A percentile compares a stretch with the other conserved stretches of the same genome.
phyloP scores from a whole-genome alignment of 805 yeast genomes.

The Hanseniaspora taiwanica region DNA sequence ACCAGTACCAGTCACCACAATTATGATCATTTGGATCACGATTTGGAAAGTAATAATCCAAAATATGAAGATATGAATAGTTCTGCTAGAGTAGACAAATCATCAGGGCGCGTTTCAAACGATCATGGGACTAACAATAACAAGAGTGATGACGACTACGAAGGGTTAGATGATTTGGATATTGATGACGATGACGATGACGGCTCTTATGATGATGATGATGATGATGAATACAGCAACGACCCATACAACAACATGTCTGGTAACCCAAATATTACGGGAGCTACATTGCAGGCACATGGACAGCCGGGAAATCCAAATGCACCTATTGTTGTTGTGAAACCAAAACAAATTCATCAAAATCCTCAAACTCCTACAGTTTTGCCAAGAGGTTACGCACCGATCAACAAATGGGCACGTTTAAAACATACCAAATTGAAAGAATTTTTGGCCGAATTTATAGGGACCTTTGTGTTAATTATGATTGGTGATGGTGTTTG shows the following conservation, averaged over 20 bases:
- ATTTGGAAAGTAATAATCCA: neutral
- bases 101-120: neutral
- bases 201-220: neutral
- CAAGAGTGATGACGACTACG: neutral
- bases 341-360: constrained; percentile 25
- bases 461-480: constrained; percentile 35
- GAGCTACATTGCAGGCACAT: neutral
- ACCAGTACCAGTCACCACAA: too few species aligned
- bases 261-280: too few species aligned
- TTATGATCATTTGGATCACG: neutral
- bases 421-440: constrained; percentile 25
- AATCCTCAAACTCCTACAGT: constrained; percentile 27
- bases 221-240: neutral
- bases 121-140: neutral
- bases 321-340: constrained; percentile 16
- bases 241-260: neutral
- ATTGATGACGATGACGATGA: neutral
- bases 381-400: constrained; percentile 25
- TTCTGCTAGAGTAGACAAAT: neutral
- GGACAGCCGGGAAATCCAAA: neutral
- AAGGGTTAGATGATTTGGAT: neutral
- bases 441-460: constrained; percentile 39
- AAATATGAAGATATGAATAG: neutral
- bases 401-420: constrained; percentile 24
- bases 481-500: constrained; percentile 36